These are phyloP conservation scores for Venturia nashicola DNA, from an alignment of 2,329 filamentous ascomycete species.

Conservation along the genomic window DNA sequence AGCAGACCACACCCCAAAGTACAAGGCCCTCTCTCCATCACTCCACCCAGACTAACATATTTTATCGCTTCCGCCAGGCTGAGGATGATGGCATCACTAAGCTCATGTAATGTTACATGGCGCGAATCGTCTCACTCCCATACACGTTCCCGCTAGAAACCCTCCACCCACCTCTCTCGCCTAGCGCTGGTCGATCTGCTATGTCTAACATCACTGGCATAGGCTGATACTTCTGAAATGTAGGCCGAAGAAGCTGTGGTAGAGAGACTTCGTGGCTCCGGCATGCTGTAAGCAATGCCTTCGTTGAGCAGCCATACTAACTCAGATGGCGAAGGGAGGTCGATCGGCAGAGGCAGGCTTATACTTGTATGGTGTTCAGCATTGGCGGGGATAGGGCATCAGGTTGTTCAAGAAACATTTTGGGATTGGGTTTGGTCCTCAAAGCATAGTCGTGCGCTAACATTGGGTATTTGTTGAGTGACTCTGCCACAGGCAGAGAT, in stretches of 20 bases:
- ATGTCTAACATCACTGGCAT: neutral
- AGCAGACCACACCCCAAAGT: neutral
- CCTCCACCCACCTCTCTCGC: neutral
- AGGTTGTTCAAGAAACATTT: neutral
- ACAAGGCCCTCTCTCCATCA: neutral
- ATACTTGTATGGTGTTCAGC: neutral
- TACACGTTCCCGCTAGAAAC: neutral
- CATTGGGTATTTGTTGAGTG: constrained; percentile 7
- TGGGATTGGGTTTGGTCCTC: neutral
- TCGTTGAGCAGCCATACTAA: neutral
- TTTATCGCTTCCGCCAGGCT: constrained; percentile 45
- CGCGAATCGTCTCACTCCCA: neutral
- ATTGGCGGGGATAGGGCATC: neutral
- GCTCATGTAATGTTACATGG: constrained; percentile 53
- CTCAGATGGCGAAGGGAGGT: neutral
- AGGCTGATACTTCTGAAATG: constrained; percentile 4
- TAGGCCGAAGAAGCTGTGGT: constrained; percentile 8
- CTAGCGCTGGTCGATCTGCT: neutral
- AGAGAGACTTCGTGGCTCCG: constrained; percentile 6
- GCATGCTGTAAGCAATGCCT: constrained; percentile 5
- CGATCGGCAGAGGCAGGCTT: neutral
- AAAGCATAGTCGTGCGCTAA: neutral
- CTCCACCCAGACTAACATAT: constrained; percentile 10
- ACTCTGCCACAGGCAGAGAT: constrained; percentile 10
- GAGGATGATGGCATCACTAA: constrained; percentile 77